Base-by-base conservation (phyloP, 2,329 filamentous ascomycete genomes). In the Fusarium praegraminearum region DNA sequence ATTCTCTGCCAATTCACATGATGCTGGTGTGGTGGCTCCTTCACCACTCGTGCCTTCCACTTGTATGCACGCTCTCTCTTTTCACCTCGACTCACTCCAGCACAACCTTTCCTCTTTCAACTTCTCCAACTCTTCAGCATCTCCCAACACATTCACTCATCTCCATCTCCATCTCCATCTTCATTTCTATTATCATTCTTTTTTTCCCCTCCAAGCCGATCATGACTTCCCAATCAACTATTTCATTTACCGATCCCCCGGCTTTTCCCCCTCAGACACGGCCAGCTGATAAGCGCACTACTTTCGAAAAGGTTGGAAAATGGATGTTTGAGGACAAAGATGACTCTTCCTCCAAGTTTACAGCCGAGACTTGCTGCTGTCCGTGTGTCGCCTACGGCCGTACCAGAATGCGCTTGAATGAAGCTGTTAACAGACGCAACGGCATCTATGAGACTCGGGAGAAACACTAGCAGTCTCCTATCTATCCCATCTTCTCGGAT, bases 371-470 rank as follows among this genome's bases (percentile, higher is more conserved):
- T 12, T 7, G 20, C 10, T 66, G 36, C 18, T 67, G 64, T 18
- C 56, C 64, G 24, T 67, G 64, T 10, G 9, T 61, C 9, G 62
- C 55, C 8, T 67, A 62, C 35, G 56, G 55, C 9, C 64, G 64
- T 26, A 16, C 51, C n/a, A 43, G 36, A n/a, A n/a, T 30, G 46
- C 56, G 51, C n/a, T 49, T 66, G 7, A 24, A 44, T 5, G 24
- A 36, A 18, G 61, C 56, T 35, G 4, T 5, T 4, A 18, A 58
- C 35, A 26, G 26, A 45, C 11, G n/a, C 35, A 33, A 60, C 5
- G 57, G 67, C 41, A 41, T 44, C 52, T 33, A n/a, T n/a, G 46
- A 53, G 11, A 36, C 58, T 40, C 41, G 32, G 20, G 28, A 40
- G 36, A 30, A 54, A 30, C 36, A 49, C 40, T 54, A 41, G 38